A percentile compares a stretch with the other conserved stretches of the same genome.
Evolutionary conservation across 148 eudicot species (phyloP).

Genomic region (Cornus suecica): DNA sequence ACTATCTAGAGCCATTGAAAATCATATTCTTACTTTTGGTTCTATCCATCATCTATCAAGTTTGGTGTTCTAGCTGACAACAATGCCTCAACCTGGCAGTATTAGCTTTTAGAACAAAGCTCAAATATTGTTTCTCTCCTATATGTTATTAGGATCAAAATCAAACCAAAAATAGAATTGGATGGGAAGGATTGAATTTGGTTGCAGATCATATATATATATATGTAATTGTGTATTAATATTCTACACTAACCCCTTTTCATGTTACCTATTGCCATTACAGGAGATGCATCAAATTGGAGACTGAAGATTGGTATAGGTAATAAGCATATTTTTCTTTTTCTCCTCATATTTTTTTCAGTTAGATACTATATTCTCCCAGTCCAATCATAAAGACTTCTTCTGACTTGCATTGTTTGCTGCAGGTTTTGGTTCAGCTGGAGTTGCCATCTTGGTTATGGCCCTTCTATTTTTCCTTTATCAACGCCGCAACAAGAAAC

Average conservation of each 20-base stretch:
- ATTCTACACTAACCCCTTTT: neutral
- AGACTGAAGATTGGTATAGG: conserved; percentile 16
- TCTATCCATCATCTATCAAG: neutral
- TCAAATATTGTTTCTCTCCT: too few relatives aligned
- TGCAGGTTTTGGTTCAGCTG: conserved; percentile 21
- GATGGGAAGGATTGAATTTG: neutral
- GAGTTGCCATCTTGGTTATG: neutral
- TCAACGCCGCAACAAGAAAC: conserved; percentile 13
- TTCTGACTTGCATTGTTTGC: neutral
- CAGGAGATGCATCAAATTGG: neutral
- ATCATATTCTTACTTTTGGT: too few relatives aligned
- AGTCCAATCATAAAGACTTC: neutral
- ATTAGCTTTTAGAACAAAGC: neutral
- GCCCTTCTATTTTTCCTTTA: neutral
- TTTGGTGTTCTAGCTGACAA: neutral
- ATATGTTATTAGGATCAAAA: neutral
- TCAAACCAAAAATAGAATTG: neutral
- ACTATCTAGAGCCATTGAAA: too few relatives aligned
- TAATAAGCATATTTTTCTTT: neutral
- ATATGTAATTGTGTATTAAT: neutral
- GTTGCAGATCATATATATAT: too few relatives aligned
- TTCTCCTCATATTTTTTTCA: neutral
- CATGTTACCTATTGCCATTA: neutral
- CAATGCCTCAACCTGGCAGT: neutral
- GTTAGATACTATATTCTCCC: neutral